Evolutionary conservation across 1,139 yeast genomes (phyloP), one percentile per base, ranked within the genome.

Genomic region (Yamadazyma pseudoaaseri): DNA sequence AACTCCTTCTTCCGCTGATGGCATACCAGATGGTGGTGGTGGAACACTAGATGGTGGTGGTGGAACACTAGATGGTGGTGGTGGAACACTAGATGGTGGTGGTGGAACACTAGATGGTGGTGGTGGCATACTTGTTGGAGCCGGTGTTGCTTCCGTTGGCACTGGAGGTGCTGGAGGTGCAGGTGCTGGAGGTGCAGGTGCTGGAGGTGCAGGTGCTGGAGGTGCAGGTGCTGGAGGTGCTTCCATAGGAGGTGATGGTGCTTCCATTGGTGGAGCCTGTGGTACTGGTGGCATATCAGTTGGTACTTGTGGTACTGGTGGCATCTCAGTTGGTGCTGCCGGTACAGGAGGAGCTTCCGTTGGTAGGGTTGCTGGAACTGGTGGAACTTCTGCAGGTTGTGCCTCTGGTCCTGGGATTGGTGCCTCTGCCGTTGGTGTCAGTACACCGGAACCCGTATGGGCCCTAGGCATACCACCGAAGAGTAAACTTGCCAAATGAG

Each of bases 381-480:
- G 27, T 8, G 34, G 34, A 21, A 16, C 30, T 12, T 23, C 9
- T 3, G 9, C 31, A 16, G 33, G 36, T 9, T 47, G 20, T 11
- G 18, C 26, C 10, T 52, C 39, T n/a, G 54, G 47, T 6, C 38
- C 51, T 5, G 44, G 44, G 11, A 33, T 38, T 16, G 27, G 16
- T 20, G 33, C 24, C 17, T 25, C 27, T 12, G 27, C 6, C 5
- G 27, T n/a, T 26, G 39, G 30, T 14, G 39, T 24, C 13, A 38
- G 38, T 12, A 45, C 38, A n/a, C 36, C 34, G n/a, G 37, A 32
- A 18, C 29, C 34, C 18, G 36, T 54, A 15, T 51, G 44, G 3
- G 76, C 71, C 30, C 67, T 70, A 1, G 76, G 70, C 82, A 78
- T 76, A 3, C 82, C 77, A 2, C 85, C 82, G 51, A 79, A 77